Conservation (phyloP, 441 rosid species). For the Capsella rubella region DNA sequence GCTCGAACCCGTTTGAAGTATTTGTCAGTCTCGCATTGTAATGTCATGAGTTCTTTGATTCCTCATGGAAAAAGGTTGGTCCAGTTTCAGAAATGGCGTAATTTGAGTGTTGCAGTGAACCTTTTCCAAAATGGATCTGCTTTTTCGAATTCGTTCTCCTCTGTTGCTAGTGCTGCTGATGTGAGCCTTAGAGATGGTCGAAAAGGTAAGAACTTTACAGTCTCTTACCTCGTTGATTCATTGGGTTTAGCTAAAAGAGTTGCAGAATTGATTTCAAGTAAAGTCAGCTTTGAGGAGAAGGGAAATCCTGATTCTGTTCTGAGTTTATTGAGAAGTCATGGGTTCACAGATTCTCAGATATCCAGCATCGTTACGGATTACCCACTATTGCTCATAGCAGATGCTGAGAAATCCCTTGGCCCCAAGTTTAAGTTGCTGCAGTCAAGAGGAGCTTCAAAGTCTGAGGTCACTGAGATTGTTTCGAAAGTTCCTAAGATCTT, state of each 20-base stretch:
- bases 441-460: constrained; percentile 39
- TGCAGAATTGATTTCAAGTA: constrained; percentile 33
- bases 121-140: not conserved
- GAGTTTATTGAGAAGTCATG: not conserved
- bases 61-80: constrained; percentile 1
- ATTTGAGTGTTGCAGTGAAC: not conserved
- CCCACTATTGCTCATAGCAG: constrained; percentile 34
- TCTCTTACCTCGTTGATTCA: constrained; percentile 26
- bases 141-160: not conserved
- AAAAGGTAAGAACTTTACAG: constrained; percentile 17
- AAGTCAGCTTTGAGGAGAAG: not conserved
- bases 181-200: not conserved
- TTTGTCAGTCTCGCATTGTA: too few relatives aligned
- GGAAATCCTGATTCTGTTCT: not conserved
- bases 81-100: constrained; percentile 1
- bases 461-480: constrained; percentile 24
- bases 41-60: not conserved
- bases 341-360: constrained; percentile 34
- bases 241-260: constrained; percentile 40
- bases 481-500: not conserved
- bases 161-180: not conserved
- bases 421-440: constrained; percentile 43
- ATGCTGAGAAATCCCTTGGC: constrained; percentile 21
- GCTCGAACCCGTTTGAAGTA: too few relatives aligned
- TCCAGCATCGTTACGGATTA: constrained; percentile 21